A percentile compares a stretch with the other conserved stretches of the same genome.
These are phyloP conservation scores for Sextonia rubra DNA, from an alignment of 164 flowering plant genomes.

Conservation along the genomic window DNA sequence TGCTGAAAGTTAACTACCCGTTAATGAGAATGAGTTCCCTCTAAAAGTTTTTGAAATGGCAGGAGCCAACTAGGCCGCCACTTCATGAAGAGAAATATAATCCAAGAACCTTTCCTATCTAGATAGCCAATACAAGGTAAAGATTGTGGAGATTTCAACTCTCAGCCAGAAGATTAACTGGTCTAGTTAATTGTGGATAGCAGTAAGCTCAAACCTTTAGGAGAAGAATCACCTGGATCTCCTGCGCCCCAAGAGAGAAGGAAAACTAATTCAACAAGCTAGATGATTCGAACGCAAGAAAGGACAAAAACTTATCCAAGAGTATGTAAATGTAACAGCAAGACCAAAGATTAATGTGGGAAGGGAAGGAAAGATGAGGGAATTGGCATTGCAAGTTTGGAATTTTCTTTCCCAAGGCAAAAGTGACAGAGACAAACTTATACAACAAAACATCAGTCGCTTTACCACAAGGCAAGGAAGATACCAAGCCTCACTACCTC, in stretches of 20 bases:
- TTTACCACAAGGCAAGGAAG: constrained; percentile 63
- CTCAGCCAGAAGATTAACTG: background rate
- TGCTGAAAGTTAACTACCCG: no score
- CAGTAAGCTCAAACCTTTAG: background rate
- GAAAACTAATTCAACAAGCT: no score
- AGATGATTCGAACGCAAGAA: no score
- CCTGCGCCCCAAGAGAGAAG: no score
- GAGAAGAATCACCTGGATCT: background rate
- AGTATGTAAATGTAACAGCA: background rate
- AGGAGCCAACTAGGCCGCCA: background rate
- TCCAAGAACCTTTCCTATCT: constrained; percentile 3
- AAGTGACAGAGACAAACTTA: constrained; percentile 15
- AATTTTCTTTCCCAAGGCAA: constrained; percentile 24
- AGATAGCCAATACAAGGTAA: background rate
- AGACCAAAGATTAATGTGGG: background rate
- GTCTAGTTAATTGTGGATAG: background rate
- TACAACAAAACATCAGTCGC: constrained; percentile 20
- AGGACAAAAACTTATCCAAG: no score
- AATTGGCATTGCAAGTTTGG: constrained; percentile 21
- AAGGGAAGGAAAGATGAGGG: background rate
- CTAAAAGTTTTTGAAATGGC: background rate
- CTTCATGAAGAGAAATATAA: background rate
- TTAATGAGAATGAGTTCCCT: background rate
- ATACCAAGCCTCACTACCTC: constrained; percentile 66
- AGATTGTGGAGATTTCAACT: background rate